phyloP scores from a whole-genome alignment of 495 filamentous ascomycete species.

The Cercophora sp. region DNA sequence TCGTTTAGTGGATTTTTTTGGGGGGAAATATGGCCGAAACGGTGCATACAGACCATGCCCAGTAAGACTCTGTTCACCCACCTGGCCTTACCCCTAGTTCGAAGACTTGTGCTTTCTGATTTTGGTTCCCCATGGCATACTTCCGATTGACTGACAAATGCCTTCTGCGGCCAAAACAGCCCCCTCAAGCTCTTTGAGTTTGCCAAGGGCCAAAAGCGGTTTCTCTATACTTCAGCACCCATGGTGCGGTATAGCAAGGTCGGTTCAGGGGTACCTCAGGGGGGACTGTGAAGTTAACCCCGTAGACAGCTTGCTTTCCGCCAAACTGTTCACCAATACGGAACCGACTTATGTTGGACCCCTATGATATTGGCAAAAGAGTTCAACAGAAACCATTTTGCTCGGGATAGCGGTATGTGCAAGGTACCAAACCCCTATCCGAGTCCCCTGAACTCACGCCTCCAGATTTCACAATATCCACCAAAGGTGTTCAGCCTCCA shows the following conservation, averaged over 20 bases:
- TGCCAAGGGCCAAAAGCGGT: slow-evolving; percentile 47
- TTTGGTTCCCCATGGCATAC: too few relatives aligned
- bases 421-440: neutral
- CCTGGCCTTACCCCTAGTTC: too few relatives aligned
- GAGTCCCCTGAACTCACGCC: neutral
- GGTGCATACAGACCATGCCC: slow-evolving; percentile 15
- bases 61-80: slow-evolving; percentile 22
- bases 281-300: too few relatives aligned
- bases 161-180: slow-evolving; percentile 34
- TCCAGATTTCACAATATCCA: slow-evolving; percentile 36
- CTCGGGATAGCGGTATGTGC: slow-evolving; percentile 54
- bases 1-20: neutral
- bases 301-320: slow-evolving; percentile 55
- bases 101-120: too few relatives aligned
- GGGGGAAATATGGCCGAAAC: slow-evolving; percentile 6
- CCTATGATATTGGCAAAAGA: slow-evolving; percentile 72
- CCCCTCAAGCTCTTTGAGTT: slow-evolving; percentile 56
- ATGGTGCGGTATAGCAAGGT: slow-evolving; percentile 68
- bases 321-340: slow-evolving; percentile 54
- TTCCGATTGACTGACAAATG: too few relatives aligned
- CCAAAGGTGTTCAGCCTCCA: slow-evolving; percentile 44
- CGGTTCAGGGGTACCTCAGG: too few relatives aligned
- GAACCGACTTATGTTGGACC: slow-evolving; percentile 61
- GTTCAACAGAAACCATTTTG: slow-evolving; percentile 56
- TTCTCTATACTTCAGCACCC: slow-evolving; percentile 58